phyloP scores from a whole-genome alignment of 352 stramenopile genomes.

The Pythium rishiriense region DNA sequence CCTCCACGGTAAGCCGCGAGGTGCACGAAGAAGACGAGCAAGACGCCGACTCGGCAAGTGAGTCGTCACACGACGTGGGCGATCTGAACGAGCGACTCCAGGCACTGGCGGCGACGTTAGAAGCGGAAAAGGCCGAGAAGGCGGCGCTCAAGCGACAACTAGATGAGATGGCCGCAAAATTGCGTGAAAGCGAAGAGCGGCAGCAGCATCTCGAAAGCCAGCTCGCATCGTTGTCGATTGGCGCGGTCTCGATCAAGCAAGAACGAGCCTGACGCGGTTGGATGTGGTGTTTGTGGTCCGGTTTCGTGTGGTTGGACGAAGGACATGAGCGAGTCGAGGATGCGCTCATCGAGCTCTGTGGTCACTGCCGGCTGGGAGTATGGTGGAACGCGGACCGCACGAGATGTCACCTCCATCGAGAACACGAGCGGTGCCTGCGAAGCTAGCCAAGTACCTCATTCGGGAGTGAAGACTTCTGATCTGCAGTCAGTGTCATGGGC shows the following conservation, averaged over 20 bases:
- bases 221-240: slow-evolving; percentile 1
- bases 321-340: neutral
- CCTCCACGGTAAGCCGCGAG: neutral
- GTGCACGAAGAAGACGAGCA: neutral
- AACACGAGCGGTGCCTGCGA: too few relatives aligned
- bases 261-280: neutral
- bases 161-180: neutral
- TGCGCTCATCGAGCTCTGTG: neutral
- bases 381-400: too few relatives aligned
- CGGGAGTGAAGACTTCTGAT: too few relatives aligned
- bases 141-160: slow-evolving; percentile 4
- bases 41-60: neutral
- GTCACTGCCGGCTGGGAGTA: too few relatives aligned
- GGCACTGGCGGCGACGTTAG: neutral
- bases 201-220: slow-evolving; percentile 2
- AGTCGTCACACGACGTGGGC: neutral
- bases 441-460: too few relatives aligned
- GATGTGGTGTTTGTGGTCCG: too few relatives aligned
- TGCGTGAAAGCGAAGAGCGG: slow-evolving; percentile 10
- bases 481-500: too few relatives aligned
- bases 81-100: neutral
- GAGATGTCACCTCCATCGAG: too few relatives aligned
- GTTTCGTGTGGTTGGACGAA: too few relatives aligned
- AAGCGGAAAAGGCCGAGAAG: slow-evolving; percentile 7
- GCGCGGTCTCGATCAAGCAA: neutral